These are phyloP conservation scores for Schizopora paradoxa DNA, from an alignment of 1,284 basidiomycete genomes.

Conservation along the genomic window DNA sequence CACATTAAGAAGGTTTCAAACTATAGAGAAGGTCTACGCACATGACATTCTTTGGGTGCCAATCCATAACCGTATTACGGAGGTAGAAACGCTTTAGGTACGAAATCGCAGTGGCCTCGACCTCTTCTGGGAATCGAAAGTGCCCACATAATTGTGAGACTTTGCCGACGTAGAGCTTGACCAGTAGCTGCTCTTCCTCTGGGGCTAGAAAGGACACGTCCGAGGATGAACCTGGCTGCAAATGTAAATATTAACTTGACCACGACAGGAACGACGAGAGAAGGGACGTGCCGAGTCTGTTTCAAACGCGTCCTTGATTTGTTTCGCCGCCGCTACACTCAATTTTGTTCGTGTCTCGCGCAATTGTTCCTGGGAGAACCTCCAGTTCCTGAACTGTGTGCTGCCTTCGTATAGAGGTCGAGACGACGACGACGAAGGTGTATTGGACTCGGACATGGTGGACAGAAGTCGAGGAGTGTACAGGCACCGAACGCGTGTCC, in stretches of 20 bases:
- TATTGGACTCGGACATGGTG: too few species aligned
- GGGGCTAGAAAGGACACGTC: constrained; percentile 70
- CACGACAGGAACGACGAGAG: constrained; percentile 17
- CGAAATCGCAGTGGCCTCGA: constrained; percentile 87
- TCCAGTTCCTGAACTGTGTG: constrained; percentile 85
- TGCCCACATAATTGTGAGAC: constrained; percentile 81
- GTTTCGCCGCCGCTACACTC: constrained; percentile 70
- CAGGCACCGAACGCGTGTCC: too few species aligned
- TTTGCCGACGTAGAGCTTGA: constrained; percentile 86
- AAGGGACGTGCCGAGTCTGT: constrained; percentile 61
- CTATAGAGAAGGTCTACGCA: constrained; percentile 36
- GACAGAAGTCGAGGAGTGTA: too few species aligned
- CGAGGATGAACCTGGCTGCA: constrained; percentile 61
- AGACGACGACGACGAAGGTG: too few species aligned
- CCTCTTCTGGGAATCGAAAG: constrained; percentile 86
- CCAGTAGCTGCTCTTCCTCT: constrained; percentile 83
- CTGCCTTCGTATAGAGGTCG: constrained; percentile 70
- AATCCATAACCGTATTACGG: constrained; percentile 98
- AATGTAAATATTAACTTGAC: constrained; percentile 19
- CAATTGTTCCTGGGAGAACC: constrained; percentile 71
- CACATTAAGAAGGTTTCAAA: constrained; percentile 5
- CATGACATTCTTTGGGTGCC: constrained; percentile 99
- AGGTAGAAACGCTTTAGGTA: constrained; percentile 98
- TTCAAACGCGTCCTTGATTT: constrained; percentile 73
- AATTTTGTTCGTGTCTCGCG: constrained; percentile 52